Percentiles rank a stretch among this genome's conserved stretches.
Evolutionary conservation across 345 rosid species (phyloP).

Genomic region (Eucalyptus erythrocorys): DNA sequence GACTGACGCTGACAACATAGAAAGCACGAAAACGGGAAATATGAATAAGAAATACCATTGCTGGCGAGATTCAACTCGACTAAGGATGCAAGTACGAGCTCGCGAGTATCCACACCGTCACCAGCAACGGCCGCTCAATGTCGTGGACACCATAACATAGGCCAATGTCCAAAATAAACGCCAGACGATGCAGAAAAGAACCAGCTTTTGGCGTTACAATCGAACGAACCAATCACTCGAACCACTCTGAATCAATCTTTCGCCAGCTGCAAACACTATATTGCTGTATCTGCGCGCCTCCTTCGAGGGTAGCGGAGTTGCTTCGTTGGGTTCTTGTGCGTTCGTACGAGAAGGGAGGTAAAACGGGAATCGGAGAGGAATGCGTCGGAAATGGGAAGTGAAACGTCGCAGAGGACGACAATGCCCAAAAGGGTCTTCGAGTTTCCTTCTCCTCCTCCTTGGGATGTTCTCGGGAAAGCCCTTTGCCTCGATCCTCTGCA

Average conservation of each 20-base stretch:
- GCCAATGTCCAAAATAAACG: background rate
- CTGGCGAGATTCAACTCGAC: background rate
- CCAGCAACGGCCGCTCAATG: background rate
- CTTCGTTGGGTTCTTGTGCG: background rate
- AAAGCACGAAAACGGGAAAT: background rate
- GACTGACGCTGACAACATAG: background rate
- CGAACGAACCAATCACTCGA: background rate
- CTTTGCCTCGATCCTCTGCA: background rate
- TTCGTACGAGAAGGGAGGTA: background rate
- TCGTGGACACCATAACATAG: background rate
- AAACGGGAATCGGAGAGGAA: background rate
- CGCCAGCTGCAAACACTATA: background rate
- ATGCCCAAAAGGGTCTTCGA: background rate
- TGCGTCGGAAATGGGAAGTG: background rate
- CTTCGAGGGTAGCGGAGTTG: background rate
- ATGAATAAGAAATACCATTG: background rate
- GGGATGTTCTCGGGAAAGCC: background rate
- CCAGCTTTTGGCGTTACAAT: background rate
- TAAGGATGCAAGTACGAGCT: background rate
- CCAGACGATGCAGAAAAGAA: background rate
- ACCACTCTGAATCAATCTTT: background rate
- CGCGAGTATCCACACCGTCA: background rate
- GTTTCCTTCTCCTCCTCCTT: background rate
- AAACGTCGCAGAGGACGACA: background rate
- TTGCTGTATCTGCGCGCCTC: background rate